Evolutionary conservation across 495 filamentous ascomycete genomes (phyloP).

Genomic region (Penicillium roqueforti): DNA sequence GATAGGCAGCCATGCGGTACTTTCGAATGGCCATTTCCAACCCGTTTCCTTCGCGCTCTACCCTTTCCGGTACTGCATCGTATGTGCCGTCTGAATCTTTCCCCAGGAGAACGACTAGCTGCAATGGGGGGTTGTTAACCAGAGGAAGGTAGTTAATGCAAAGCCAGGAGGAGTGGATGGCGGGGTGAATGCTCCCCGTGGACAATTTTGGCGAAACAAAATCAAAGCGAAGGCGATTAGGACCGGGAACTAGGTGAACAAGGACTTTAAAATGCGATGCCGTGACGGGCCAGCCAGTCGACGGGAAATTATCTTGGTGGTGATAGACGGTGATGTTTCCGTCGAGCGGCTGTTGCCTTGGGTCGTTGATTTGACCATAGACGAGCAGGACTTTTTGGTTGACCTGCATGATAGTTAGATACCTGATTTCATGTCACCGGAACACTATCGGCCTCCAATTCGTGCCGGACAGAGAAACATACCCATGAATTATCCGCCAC

Average conservation of each 20-base stretch:
- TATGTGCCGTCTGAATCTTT: constrained; percentile 86
- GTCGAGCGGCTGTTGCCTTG: constrained; percentile 64
- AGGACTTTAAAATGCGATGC: constrained; percentile 87
- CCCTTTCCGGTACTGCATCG: constrained; percentile 71
- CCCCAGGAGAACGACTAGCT: constrained; percentile 77
- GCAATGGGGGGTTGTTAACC: constrained; percentile 69
- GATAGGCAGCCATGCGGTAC: constrained; percentile 84
- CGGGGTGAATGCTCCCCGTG: constrained; percentile 61
- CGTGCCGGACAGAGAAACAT: constrained; percentile 14
- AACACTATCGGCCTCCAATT: background rate
- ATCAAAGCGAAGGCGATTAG: constrained; percentile 80
- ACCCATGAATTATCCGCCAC: constrained; percentile 82
- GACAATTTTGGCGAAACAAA: constrained; percentile 78
- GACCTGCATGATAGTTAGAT: constrained; percentile 50
- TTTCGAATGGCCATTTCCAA: constrained; percentile 77
- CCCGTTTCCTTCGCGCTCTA: constrained; percentile 73
- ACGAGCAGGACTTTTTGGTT: constrained; percentile 85
- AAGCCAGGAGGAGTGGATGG: constrained; percentile 71
- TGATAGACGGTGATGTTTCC: constrained; percentile 76
- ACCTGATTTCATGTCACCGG: background rate
- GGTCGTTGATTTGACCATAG: constrained; percentile 73
- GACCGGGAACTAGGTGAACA: constrained; percentile 79
- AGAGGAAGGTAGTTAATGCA: constrained; percentile 81
- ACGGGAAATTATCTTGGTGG: constrained; percentile 77
- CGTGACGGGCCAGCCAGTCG: constrained; percentile 76